Conservation (phyloP, 352 stramenopile species). For the Blastocystis sp. region DNA sequence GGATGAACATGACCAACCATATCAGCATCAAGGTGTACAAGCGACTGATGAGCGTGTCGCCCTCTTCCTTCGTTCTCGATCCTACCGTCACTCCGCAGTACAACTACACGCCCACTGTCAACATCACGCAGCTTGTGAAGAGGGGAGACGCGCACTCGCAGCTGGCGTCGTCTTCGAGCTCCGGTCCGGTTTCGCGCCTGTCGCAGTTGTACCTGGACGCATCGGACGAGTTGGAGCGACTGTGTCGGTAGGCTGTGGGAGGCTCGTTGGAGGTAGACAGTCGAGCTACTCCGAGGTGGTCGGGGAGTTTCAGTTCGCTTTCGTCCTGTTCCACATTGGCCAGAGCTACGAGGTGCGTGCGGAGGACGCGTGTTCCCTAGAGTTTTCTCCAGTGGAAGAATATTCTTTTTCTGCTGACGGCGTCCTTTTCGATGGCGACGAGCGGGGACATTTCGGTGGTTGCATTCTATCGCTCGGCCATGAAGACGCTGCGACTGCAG, state of each 20-base stretch:
- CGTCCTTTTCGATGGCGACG: background rate
- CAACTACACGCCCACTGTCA: conserved; percentile 20
- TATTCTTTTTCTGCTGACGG: conserved; percentile 22
- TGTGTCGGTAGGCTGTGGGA: background rate
- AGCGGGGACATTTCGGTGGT: background rate
- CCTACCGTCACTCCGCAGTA: background rate
- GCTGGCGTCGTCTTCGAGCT: background rate
- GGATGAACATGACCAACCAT: conserved; percentile 36
- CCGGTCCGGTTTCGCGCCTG: background rate
- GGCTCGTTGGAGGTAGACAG: background rate
- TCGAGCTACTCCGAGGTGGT: background rate
- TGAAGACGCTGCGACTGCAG: conserved; percentile 17
- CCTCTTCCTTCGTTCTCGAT: conserved; percentile 10
- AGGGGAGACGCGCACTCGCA: background rate
- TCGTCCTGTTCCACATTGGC: conserved; percentile 38
- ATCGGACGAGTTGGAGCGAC: background rate
- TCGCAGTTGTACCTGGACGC: conserved; percentile 15
- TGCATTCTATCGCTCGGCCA: background rate
- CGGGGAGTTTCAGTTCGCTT: conserved; percentile 30
- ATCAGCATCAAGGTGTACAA: background rate
- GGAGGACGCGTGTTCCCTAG: background rate
- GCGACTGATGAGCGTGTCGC: background rate
- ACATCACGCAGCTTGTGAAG: background rate
- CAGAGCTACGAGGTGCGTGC: background rate
- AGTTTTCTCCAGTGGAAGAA: conserved; percentile 54